Evolutionary conservation across 768 basidiomycete genomes (phyloP), one percentile per base, ranked within the genome.

Genomic region (Suillus subluteus): DNA sequence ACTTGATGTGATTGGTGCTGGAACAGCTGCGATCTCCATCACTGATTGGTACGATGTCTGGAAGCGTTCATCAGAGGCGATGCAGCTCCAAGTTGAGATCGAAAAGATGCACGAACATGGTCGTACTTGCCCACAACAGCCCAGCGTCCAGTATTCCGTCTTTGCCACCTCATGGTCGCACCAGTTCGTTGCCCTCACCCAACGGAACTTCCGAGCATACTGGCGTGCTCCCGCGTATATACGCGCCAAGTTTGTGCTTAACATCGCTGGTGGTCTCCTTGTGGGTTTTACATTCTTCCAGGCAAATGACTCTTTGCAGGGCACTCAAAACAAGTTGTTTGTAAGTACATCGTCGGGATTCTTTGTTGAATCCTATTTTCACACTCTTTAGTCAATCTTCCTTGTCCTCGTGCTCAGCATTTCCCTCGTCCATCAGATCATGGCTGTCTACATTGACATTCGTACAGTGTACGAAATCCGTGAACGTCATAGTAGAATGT

Each of bases 391-490:
- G 85, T 76, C 86, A 0, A 83, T 86, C 41, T 88, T 84, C 74
- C 85, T 89, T 83, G 79, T 80, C 15, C 82, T 83, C 32, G 84
- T 89, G 66, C 50, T 80, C 58, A 69, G 76, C 70, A 84, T 84
- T 1, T 84, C 88, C 0, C 77, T 90, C n/a, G 81, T 86, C 9
- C 87, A 88, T 70, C 89, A 91, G 71, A 81, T 90, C 0, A 88
- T 88, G 73, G 84, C 86, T 13, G 81, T 84, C 41, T 90, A 86
- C 78, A 80, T 90, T 65, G 76, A 79, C 40, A 82, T 86, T 63
- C 86, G 90, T n/a, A 78, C 73, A 2, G 78, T 91, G 32, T 91
- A 89, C 69, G 87, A 89, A 71, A 84, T 88, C 38, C 84, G 90
- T 40, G 90, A 91, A 74, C 82, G 86, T 5, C 81, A 88, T 0